These are phyloP conservation scores for Neoconidiobolus thromboides DNA, from an alignment of 371 early-diverging fungal species.

Conservation along the genomic window DNA sequence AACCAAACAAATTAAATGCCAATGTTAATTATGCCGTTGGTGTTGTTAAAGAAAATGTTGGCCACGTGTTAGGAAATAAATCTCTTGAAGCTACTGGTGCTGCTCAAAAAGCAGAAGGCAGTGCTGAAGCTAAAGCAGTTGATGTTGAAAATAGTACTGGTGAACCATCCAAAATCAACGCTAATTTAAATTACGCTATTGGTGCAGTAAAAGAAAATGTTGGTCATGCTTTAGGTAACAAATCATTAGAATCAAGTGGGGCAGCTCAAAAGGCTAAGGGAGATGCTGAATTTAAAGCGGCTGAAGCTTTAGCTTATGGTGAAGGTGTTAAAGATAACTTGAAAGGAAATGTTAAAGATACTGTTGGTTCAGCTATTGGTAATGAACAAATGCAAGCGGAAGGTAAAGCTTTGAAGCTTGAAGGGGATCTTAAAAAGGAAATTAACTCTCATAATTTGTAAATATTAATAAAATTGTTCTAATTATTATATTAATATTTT, in stretches of 20 bases:
- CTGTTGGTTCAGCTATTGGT: constrained; percentile 16
- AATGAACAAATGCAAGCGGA: constrained; percentile 18
- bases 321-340: constrained; percentile 14
- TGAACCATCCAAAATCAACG: constrained; percentile 6
- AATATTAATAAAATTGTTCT: no score
- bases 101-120: background rate
- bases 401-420: constrained; percentile 16
- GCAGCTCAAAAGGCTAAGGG: constrained; percentile 13
- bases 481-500: no score
- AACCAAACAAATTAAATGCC: background rate
- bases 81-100: background rate
- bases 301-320: constrained; percentile 8
- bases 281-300: constrained; percentile 10
- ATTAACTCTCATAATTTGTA: background rate
- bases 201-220: constrained; percentile 15
- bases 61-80: constrained; percentile 8
- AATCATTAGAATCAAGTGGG: constrained; percentile 9
- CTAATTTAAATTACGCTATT: constrained; percentile 10
- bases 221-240: constrained; percentile 11
- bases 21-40: constrained; percentile 5
- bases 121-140: background rate
- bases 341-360: constrained; percentile 19
- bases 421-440: constrained; percentile 16
- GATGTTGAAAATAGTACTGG: background rate
- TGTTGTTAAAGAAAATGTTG: constrained; percentile 11